Evolutionary conservation across 2,329 filamentous ascomycete species (phyloP).

Genomic region (Aureobasidium sp.): DNA sequence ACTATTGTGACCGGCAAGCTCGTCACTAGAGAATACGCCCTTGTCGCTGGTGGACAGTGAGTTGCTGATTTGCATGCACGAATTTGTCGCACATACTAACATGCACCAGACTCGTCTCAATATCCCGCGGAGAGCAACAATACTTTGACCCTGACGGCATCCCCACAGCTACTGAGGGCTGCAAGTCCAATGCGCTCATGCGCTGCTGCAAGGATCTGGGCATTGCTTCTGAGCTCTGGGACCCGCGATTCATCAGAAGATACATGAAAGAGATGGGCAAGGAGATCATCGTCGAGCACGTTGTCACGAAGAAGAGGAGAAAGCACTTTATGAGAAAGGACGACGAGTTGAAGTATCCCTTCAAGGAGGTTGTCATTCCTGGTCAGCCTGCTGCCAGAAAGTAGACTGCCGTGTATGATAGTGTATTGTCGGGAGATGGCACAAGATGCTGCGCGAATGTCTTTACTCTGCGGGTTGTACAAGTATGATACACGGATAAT

Average conservation of each 20-base stretch:
- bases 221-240: conserved; percentile 92
- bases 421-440: neutral
- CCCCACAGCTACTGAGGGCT: conserved; percentile 89
- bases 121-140: conserved; percentile 88
- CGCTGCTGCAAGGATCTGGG: conserved; percentile 97
- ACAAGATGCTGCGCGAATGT: neutral
- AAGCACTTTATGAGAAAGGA: conserved; percentile 84
- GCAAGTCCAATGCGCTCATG: conserved; percentile 96
- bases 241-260: conserved; percentile 78
- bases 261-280: conserved; percentile 70
- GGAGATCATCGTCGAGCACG: conserved; percentile 87
- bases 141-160: conserved; percentile 89
- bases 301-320: conserved; percentile 76
- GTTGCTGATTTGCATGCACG: conserved; percentile 26
- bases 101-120: conserved; percentile 67
- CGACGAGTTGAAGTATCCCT: conserved; percentile 62
- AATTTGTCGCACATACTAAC: neutral
- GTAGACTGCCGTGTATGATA: neutral
- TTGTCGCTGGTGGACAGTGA: conserved; percentile 81
- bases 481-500: conserved; percentile 12
- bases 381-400: conserved; percentile 5
- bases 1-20: conserved; percentile 74
- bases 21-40: conserved; percentile 85
- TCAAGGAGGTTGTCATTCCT: conserved; percentile 40
- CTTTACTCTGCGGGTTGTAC: neutral